Evolutionary conservation across 1,284 basidiomycete species (phyloP).

Genomic region (Trichosporon asahii): DNA sequence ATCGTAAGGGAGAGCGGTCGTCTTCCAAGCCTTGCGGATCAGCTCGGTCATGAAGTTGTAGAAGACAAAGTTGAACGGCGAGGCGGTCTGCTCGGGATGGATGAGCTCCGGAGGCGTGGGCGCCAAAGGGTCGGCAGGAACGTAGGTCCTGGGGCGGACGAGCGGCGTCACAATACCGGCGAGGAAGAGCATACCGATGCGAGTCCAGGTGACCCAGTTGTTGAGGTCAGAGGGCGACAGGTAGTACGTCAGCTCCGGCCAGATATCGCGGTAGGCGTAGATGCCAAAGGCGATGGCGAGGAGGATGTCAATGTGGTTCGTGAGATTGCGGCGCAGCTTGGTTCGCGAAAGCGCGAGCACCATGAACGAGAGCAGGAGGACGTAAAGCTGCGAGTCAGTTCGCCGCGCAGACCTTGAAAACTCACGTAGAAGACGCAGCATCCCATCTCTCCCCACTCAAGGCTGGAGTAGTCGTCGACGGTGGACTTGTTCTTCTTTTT

Average conservation of each 20-base stretch:
- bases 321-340: slow-evolving; percentile 41
- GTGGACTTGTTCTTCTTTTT: slow-evolving; percentile 40
- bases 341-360: slow-evolving; percentile 39
- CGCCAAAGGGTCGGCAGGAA: slow-evolving; percentile 52
- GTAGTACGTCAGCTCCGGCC: slow-evolving; percentile 60
- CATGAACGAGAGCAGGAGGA: slow-evolving; percentile 41
- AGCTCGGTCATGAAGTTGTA: slow-evolving; percentile 62
- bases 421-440: slow-evolving; percentile 49
- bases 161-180: slow-evolving; percentile 55
- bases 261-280: slow-evolving; percentile 64
- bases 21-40: slow-evolving; percentile 53
- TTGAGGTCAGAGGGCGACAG: slow-evolving; percentile 53
- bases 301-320: slow-evolving; percentile 48
- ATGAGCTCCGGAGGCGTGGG: slow-evolving; percentile 50
- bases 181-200: slow-evolving; percentile 51
- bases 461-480: slow-evolving; percentile 43
- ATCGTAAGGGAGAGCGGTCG: slow-evolving; percentile 45
- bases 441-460: slow-evolving; percentile 51
- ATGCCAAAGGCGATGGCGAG: slow-evolving; percentile 53
- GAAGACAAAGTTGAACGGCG: slow-evolving; percentile 58
- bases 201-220: slow-evolving; percentile 50
- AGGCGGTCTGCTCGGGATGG: slow-evolving; percentile 66
- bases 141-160: slow-evolving; percentile 55
- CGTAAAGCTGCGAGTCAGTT: slow-evolving; percentile 36
- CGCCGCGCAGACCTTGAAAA: too few relatives aligned